A percentile compares a stretch with the other conserved stretches of the same genome.
Evolutionary conservation across 176 grass and related monocot species (phyloP).

Genomic region (Elaeis guineensis): DNA sequence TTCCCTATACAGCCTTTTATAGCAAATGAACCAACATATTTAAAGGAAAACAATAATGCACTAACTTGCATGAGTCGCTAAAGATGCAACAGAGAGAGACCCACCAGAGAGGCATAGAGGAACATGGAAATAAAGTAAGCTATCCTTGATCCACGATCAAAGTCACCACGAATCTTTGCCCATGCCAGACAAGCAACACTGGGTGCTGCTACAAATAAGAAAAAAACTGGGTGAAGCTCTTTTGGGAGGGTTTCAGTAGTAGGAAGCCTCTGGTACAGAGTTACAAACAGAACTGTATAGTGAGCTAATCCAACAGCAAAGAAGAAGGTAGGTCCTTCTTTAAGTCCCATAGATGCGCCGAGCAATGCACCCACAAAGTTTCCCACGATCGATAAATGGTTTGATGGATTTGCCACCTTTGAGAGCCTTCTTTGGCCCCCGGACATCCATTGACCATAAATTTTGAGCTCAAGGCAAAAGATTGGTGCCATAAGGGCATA

Average conservation of each 20-base stretch:
- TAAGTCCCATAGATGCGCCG: constrained; percentile 64
- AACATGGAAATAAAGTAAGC: constrained; percentile 87
- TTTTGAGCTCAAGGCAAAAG: constrained; percentile 83
- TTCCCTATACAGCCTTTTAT: too few species aligned
- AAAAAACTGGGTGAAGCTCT: constrained; percentile 96
- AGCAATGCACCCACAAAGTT: constrained; percentile 92
- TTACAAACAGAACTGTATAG: constrained; percentile 92
- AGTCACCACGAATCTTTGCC: constrained; percentile 72
- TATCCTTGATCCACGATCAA: constrained; percentile 59
- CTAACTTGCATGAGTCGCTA: too few species aligned
- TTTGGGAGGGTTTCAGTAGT: constrained; percentile 80
- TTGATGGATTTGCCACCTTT: constrained; percentile 88
- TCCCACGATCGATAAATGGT: constrained; percentile 80
- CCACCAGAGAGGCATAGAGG: constrained; percentile 82
- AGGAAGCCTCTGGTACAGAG: constrained; percentile 92
- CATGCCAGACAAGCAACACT: constrained; percentile 85
- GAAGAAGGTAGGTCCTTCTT: constrained; percentile 78
- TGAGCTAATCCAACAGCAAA: constrained; percentile 83
- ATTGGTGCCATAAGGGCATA: constrained; percentile 80
- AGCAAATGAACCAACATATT: too few species aligned
- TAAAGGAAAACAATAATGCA: too few species aligned
- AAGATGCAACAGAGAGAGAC: background rate
- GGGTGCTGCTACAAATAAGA: constrained; percentile 84
- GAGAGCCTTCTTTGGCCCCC: constrained; percentile 57
- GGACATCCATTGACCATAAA: constrained; percentile 99